Conservation (phyloP, 345 rosid species). For the Melaleuca alternifolia region DNA sequence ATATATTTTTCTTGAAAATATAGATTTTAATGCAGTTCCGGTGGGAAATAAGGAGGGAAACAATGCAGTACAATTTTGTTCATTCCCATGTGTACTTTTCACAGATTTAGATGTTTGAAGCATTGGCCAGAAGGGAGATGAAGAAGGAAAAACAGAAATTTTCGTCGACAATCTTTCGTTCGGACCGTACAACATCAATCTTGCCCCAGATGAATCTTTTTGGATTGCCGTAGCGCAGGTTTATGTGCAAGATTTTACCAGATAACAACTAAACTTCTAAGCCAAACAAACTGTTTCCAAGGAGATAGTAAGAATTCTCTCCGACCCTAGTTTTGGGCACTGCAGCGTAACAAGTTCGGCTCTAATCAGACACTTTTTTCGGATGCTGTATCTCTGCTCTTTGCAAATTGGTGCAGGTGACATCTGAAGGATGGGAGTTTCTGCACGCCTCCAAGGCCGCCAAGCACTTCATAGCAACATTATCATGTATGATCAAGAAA, state of each 20-base stretch:
- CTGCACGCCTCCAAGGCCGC: conserved; percentile 22
- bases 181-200: conserved; percentile 40
- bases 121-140: conserved; percentile 31
- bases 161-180: conserved; percentile 33
- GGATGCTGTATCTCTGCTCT: background rate
- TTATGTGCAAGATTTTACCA: background rate
- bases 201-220: conserved; percentile 49
- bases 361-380: background rate
- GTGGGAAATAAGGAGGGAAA: background rate
- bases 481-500: conserved; percentile 4
- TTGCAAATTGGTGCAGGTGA: conserved; percentile 9
- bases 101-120: background rate
- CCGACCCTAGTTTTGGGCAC: background rate
- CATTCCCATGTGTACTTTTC: background rate
- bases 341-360: background rate
- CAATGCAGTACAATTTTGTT: background rate
- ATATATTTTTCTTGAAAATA: background rate
- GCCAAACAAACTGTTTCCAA: background rate
- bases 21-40: background rate
- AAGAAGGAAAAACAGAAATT: conserved; percentile 21
- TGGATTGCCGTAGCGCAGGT: conserved; percentile 37
- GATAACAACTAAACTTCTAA: background rate
- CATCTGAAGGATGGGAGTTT: conserved; percentile 11
- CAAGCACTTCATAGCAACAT: conserved; percentile 23
- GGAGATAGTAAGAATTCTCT: background rate